These are phyloP conservation scores for Solanum rostratum DNA, from an alignment of 257 asterid species.

Conservation along the genomic window DNA sequence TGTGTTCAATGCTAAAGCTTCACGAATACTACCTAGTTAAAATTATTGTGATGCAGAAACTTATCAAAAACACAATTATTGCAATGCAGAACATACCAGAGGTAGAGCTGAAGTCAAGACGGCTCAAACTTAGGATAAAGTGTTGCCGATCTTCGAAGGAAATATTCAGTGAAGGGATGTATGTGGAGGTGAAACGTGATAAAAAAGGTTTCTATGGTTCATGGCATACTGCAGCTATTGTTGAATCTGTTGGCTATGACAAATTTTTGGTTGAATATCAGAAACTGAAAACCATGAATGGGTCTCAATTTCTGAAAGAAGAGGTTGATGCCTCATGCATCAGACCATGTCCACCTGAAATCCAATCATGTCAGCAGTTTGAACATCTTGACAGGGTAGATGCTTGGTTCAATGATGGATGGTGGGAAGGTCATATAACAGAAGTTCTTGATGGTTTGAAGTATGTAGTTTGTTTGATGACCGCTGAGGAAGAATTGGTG, in stretches of 20 bases:
- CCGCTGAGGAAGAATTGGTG: slow-evolving; percentile 14
- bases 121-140: slow-evolving; percentile 30
- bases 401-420: slow-evolving; percentile 44
- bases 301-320: slow-evolving; percentile 28
- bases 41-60: neutral
- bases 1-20: no score
- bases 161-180: slow-evolving; percentile 25
- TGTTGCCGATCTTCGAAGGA: slow-evolving; percentile 2
- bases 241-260: slow-evolving; percentile 11
- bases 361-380: slow-evolving; percentile 19
- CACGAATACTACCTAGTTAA: neutral
- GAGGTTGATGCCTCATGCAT: slow-evolving; percentile 29
- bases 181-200: slow-evolving; percentile 38
- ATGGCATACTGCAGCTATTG: slow-evolving; percentile 34
- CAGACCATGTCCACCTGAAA: slow-evolving; percentile 28
- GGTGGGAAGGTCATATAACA: slow-evolving; percentile 43
- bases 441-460: slow-evolving; percentile 12
- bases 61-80: neutral
- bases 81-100: slow-evolving; percentile 23
- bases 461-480: slow-evolving; percentile 21
- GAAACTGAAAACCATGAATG: slow-evolving; percentile 15
- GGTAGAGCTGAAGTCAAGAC: slow-evolving; percentile 13
- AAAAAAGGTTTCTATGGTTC: slow-evolving; percentile 24
- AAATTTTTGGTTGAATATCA: slow-evolving; percentile 38
- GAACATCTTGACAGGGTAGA: slow-evolving; percentile 30